Evolutionary conservation across 495 filamentous ascomycete genomes (phyloP).

Genomic region (Penicillium turbatum): DNA sequence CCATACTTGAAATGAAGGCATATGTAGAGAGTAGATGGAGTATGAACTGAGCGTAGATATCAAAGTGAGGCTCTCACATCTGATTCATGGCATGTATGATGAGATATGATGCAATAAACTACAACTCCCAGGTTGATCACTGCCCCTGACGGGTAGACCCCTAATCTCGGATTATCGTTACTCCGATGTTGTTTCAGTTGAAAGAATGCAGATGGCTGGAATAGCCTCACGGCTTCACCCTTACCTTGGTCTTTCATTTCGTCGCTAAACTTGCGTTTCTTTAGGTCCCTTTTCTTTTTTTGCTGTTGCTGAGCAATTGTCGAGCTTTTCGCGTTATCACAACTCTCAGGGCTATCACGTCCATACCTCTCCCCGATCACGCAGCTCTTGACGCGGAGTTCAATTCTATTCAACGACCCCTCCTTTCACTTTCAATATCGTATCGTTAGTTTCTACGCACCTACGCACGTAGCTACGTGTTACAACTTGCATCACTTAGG

Average conservation of each 20-base stretch:
- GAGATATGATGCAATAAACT: slow-evolving; percentile 22
- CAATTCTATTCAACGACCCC: slow-evolving; percentile 11
- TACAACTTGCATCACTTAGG: slow-evolving; percentile 3
- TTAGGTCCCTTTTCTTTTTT: neutral
- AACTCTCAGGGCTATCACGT: slow-evolving; percentile 8
- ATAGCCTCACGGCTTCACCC: slow-evolving; percentile 12
- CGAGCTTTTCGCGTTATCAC: neutral
- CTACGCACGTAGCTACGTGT: neutral
- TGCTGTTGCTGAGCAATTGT: slow-evolving; percentile 13
- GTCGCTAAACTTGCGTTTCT: slow-evolving; percentile 17
- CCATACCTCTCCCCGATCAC: slow-evolving; percentile 3
- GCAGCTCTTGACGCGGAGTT: slow-evolving; percentile 10
- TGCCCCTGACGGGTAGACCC: too few relatives aligned
- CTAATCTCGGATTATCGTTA: slow-evolving; percentile 1
- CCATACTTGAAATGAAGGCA: neutral
- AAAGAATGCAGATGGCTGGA: slow-evolving; percentile 15
- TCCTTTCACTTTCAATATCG: slow-evolving; percentile 5
- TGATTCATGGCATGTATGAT: neutral
- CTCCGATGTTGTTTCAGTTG: slow-evolving; percentile 21
- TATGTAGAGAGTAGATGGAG: too few relatives aligned
- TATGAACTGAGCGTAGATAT: too few relatives aligned
- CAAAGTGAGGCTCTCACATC: too few relatives aligned
- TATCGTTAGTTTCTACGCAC: slow-evolving; percentile 7
- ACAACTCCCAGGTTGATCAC: neutral
- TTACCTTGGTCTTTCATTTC: slow-evolving; percentile 12